Conservation (phyloP, 2,329 filamentous ascomycete genomes). For the Salinomyces thailandicus region DNA sequence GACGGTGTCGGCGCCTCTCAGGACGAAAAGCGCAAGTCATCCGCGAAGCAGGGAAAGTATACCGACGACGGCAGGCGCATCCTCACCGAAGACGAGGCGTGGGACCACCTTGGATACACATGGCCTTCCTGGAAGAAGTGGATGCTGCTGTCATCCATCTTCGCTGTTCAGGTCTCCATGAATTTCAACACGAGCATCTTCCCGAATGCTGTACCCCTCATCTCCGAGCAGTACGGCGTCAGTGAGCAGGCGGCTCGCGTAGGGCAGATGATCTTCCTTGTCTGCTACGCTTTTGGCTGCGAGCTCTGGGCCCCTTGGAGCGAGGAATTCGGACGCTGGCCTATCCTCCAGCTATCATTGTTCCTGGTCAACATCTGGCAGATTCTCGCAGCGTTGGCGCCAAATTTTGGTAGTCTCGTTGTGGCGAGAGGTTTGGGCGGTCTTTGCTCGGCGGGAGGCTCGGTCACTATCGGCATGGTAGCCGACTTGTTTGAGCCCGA, state of each 20-base stretch:
- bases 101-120: constrained; percentile 34
- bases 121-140: constrained; percentile 42
- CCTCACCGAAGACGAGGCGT: constrained; percentile 20
- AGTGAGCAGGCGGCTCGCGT: constrained; percentile 58
- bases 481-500: constrained; percentile 52
- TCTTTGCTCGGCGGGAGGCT: constrained; percentile 47
- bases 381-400: constrained; percentile 43
- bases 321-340: constrained; percentile 70
- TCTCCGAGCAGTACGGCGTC: constrained; percentile 55
- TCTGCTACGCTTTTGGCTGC: constrained; percentile 75
- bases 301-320: constrained; percentile 84
- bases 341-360: constrained; percentile 61
- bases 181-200: constrained; percentile 47
- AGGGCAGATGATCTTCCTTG: constrained; percentile 68
- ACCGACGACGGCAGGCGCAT: constrained; percentile 2
- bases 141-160: constrained; percentile 42
- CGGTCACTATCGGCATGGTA: constrained; percentile 54
- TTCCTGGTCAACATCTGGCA: constrained; percentile 71
- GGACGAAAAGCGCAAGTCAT: background rate
- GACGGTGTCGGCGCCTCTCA: background rate
- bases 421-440: constrained; percentile 31
- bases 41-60: background rate
- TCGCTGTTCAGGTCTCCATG: constrained; percentile 44
- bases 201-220: constrained; percentile 32
- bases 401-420: constrained; percentile 33